A percentile compares a stretch with the other conserved stretches of the same genome.
phyloP scores from a whole-genome alignment of 257 asterid species.

The Primulina huaijiensis region DNA sequence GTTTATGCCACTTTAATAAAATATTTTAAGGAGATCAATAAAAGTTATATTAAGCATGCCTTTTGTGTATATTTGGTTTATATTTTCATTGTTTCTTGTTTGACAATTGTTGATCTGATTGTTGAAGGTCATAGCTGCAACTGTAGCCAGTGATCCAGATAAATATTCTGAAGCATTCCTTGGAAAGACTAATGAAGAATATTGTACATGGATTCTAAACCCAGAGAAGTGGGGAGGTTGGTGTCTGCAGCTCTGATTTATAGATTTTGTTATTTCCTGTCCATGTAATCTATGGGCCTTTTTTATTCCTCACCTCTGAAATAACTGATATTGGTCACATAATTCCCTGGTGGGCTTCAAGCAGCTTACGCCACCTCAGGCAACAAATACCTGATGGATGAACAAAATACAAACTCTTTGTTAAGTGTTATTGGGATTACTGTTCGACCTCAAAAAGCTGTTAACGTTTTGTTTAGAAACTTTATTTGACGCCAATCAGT shows the following conservation, averaged over 20 bases:
- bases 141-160: constrained; percentile 76
- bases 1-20: background rate
- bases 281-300: constrained; percentile 1
- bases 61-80: constrained; percentile 3
- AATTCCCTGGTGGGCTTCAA: background rate
- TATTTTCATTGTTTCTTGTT: constrained; percentile 6
- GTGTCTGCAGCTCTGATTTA: constrained; percentile 20
- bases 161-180: constrained; percentile 83
- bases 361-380: background rate
- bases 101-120: constrained; percentile 17
- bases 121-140: constrained; percentile 85
- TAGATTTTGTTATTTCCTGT: constrained; percentile 4
- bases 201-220: constrained; percentile 85
- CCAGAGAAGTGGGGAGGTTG: constrained; percentile 99
- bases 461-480: background rate
- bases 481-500: background rate
- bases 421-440: background rate
- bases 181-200: constrained; percentile 79
- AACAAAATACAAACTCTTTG: too few species aligned
- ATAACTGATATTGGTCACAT: background rate
- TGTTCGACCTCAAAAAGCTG: background rate
- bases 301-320: background rate
- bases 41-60: background rate
- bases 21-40: background rate
- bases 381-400: background rate